phyloP scores from a whole-genome alignment of 1,139 yeast species.

The Pichia sp. region DNA sequence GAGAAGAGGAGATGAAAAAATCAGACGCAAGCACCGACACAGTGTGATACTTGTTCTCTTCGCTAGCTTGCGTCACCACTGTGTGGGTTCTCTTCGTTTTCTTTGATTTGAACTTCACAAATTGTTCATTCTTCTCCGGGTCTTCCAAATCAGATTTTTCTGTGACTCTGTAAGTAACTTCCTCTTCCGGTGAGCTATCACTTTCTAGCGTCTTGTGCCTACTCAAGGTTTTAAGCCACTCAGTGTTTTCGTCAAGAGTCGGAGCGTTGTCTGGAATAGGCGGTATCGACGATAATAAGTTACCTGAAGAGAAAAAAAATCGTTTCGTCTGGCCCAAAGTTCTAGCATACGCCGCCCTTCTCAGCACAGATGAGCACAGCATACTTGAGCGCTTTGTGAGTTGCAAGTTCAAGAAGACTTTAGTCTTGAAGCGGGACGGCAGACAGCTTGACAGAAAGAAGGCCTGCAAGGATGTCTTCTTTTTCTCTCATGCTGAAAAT shows the following conservation, averaged over 20 bases:
- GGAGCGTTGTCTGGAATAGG: slow-evolving; percentile 45
- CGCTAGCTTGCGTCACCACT: slow-evolving; percentile 17
- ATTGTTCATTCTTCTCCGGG: slow-evolving; percentile 19
- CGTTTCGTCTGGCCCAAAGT: background rate
- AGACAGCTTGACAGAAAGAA: too few species aligned
- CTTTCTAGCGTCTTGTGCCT: background rate
- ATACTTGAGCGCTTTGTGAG: too few species aligned
- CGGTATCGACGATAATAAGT: background rate
- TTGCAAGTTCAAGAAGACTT: too few species aligned
- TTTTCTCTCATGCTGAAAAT: background rate
- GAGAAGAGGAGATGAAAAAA: slow-evolving; percentile 38
- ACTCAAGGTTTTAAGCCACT: slow-evolving; percentile 37
- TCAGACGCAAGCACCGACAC: slow-evolving; percentile 36
- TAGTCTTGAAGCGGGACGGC: too few species aligned
- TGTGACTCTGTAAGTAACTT: slow-evolving; percentile 21
- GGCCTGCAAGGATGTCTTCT: background rate
- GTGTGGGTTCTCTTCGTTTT: slow-evolving; percentile 16
- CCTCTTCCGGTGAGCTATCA: slow-evolving; percentile 8
- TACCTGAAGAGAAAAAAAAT: background rate
- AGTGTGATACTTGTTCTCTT: slow-evolving; percentile 27
- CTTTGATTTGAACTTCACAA: slow-evolving; percentile 15
- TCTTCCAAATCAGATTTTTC: slow-evolving; percentile 22
- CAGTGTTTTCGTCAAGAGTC: slow-evolving; percentile 41
- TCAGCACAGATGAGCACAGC: background rate
- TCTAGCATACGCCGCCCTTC: background rate